phyloP scores from a whole-genome alignment of 441 rosid species.

The Syzygium syzygioides region DNA sequence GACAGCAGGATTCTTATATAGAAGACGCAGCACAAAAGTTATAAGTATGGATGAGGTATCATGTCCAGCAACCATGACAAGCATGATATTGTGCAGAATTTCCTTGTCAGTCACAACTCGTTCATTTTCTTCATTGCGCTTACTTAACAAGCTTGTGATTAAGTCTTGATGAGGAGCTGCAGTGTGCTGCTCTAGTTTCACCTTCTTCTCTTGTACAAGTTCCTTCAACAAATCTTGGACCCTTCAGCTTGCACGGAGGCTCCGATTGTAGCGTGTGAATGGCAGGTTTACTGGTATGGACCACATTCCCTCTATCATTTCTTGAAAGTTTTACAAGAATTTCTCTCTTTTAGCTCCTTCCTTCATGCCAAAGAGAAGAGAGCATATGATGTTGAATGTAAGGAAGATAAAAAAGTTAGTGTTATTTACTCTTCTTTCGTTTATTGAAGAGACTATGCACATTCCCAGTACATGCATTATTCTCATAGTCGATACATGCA shows the following conservation, averaged over 20 bases:
- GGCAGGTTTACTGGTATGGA: slow-evolving; percentile 15
- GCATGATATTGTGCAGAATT: slow-evolving; percentile 35
- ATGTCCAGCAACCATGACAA: slow-evolving; percentile 40
- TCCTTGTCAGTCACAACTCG: slow-evolving; percentile 29
- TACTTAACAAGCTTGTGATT: slow-evolving; percentile 34
- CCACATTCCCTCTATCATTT: slow-evolving; percentile 11
- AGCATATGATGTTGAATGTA: slow-evolving; percentile 23
- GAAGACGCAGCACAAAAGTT: too few species aligned
- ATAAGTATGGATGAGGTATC: background rate
- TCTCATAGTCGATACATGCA: background rate
- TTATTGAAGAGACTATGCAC: background rate
- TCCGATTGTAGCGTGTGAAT: background rate
- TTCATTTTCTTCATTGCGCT: slow-evolving; percentile 2
- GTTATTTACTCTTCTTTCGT: background rate
- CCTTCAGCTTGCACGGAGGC: slow-evolving; percentile 12
- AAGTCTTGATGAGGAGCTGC: slow-evolving; percentile 30
- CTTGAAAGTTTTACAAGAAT: slow-evolving; percentile 1
- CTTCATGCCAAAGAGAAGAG: slow-evolving; percentile 17
- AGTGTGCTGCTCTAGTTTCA: slow-evolving; percentile 18
- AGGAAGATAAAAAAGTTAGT: background rate
- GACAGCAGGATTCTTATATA: too few species aligned
- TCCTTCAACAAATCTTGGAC: slow-evolving; percentile 22
- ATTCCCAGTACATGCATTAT: background rate
- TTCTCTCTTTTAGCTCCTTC: slow-evolving; percentile 8
- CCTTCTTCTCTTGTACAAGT: slow-evolving; percentile 27